These are phyloP conservation scores for Solanum chilense DNA, from an alignment of 257 asterid genomes.

Conservation along the genomic window DNA sequence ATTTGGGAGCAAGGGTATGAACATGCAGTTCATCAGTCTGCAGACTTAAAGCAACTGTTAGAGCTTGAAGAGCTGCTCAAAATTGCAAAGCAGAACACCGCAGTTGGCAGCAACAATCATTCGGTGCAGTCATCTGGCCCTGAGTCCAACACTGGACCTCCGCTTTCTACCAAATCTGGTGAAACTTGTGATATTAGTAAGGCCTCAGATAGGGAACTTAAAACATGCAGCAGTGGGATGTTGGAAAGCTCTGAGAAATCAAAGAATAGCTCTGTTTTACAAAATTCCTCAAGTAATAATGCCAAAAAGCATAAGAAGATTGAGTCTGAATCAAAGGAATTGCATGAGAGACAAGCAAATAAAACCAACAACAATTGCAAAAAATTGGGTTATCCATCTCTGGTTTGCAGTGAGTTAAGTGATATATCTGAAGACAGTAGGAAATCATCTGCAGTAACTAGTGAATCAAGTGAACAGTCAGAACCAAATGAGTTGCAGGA, in stretches of 20 bases:
- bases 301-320: constrained; percentile 6
- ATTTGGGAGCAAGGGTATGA: constrained; percentile 87
- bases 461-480: constrained; percentile 11
- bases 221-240: constrained; percentile 4
- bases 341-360: constrained; percentile 26
- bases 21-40: constrained; percentile 63
- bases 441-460: constrained; percentile 16
- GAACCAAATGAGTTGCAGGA: constrained; percentile 43
- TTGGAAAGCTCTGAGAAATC: constrained; percentile 27
- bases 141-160: constrained; percentile 25
- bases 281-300: neutral
- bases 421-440: neutral
- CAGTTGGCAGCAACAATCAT: constrained; percentile 11
- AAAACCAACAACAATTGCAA: constrained; percentile 34
- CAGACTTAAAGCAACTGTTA: constrained; percentile 59
- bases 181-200: constrained; percentile 21
- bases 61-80: constrained; percentile 27
- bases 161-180: constrained; percentile 26
- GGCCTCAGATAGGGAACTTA: neutral
- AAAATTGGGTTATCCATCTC: constrained; percentile 28
- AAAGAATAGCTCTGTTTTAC: constrained; percentile 20
- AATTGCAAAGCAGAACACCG: neutral
- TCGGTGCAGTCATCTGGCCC: constrained; percentile 24
- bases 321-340: constrained; percentile 29
- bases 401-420: constrained; percentile 11